phyloP scores from a whole-genome alignment of 352 stramenopile genomes.

The Globisporangium perplexum region DNA sequence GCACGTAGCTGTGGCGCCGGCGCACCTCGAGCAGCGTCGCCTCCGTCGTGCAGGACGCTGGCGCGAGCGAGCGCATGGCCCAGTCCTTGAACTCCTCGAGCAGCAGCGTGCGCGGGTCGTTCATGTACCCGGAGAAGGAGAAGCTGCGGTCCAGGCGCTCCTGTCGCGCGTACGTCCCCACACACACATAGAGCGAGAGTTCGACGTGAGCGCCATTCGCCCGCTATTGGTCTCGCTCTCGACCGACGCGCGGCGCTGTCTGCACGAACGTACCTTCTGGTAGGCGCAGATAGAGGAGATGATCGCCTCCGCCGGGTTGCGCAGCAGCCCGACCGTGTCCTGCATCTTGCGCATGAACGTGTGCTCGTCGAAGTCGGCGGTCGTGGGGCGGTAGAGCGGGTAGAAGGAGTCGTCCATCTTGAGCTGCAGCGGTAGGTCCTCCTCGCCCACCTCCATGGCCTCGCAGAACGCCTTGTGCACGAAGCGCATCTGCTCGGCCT shows the following conservation, averaged over 20 bases:
- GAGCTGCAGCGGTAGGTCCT: conserved; percentile 75
- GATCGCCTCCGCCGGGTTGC: conserved; percentile 77
- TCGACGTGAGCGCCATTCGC: too few species aligned
- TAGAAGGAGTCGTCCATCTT: conserved; percentile 86
- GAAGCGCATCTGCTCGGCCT: conserved; percentile 82
- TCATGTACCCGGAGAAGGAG: conserved; percentile 73
- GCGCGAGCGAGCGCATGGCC: conserved; percentile 73
- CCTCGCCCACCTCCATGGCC: conserved; percentile 75
- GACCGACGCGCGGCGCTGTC: too few species aligned
- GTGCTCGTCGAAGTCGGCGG: conserved; percentile 83
- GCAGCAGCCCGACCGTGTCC: conserved; percentile 70
- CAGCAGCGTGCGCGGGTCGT: conserved; percentile 75
- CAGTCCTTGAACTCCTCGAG: conserved; percentile 86
- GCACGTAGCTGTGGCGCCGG: conserved; percentile 66
- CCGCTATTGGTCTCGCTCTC: too few species aligned
- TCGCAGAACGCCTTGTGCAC: conserved; percentile 85
- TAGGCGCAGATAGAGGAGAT: conserved; percentile 86
- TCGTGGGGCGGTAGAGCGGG: conserved; percentile 62
- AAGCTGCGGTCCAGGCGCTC: conserved; percentile 75
- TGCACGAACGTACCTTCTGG: conserved; percentile 33
- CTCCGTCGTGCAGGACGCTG: conserved; percentile 71
- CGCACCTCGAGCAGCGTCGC: conserved; percentile 72
- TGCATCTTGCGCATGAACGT: conserved; percentile 88
- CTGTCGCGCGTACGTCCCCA: conserved; percentile 14
- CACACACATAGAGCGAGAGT: too few species aligned